phyloP scores from a whole-genome alignment of 2,329 filamentous ascomycete species.

The Colletotrichum musae region DNA sequence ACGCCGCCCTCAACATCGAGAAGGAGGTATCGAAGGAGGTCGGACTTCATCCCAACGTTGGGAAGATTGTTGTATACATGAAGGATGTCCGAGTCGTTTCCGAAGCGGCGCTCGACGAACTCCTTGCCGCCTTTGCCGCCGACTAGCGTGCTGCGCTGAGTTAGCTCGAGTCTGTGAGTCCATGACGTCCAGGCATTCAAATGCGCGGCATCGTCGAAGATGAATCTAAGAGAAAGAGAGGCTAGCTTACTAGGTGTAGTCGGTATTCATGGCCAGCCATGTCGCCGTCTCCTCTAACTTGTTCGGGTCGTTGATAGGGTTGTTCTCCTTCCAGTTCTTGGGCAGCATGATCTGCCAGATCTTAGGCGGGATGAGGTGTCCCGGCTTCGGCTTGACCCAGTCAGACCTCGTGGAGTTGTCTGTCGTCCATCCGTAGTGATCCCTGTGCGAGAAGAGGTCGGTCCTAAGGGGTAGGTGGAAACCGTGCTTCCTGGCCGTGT shows the following conservation, averaged over 20 bases:
- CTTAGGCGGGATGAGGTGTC: conserved; percentile 26
- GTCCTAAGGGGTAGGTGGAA: background rate
- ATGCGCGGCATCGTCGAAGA: no score
- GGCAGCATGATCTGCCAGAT: conserved; percentile 42
- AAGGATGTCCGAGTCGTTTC: conserved; percentile 41
- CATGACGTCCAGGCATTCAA: background rate
- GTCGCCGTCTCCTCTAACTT: conserved; percentile 32
- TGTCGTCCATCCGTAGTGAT: background rate
- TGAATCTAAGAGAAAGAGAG: background rate
- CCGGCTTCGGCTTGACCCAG: conserved; percentile 19
- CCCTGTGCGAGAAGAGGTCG: background rate
- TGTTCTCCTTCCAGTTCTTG: conserved; percentile 11
- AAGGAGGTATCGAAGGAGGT: conserved; percentile 78
- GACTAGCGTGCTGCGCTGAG: conserved; percentile 45
- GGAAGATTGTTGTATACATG: conserved; percentile 44
- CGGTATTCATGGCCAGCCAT: conserved; percentile 41
- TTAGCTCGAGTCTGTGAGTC: background rate
- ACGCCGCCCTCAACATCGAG: conserved; percentile 84
- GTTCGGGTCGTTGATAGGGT: conserved; percentile 15
- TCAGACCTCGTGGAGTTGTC: conserved; percentile 19
- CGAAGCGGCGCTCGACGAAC: conserved; percentile 43
- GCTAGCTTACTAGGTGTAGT: conserved; percentile 38
- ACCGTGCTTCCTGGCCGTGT: background rate
- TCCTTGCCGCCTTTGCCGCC: conserved; percentile 45
- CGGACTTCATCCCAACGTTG: conserved; percentile 66